These are phyloP conservation scores for Leccinum barrowsii DNA, from an alignment of 768 basidiomycete species.

Conservation along the genomic window DNA sequence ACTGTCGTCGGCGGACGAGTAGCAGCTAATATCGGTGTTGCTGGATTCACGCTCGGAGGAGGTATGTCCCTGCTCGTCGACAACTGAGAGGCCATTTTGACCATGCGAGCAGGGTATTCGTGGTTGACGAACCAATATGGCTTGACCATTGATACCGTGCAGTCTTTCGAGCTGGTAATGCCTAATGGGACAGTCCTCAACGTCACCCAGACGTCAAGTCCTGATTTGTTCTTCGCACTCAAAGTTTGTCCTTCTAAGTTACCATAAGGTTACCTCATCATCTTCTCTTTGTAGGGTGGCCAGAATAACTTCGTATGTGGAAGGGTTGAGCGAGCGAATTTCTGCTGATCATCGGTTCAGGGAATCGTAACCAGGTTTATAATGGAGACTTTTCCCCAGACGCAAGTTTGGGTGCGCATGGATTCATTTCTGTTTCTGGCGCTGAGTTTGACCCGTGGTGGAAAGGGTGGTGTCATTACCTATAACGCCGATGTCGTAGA, in stretches of 20 bases:
- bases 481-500: constrained; percentile 10
- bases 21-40: not conserved
- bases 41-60: not conserved
- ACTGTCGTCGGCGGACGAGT: not conserved
- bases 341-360: not conserved
- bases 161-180: constrained; percentile 54
- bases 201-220: constrained; percentile 31
- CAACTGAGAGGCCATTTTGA: not conserved
- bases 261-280: not conserved
- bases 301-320: not conserved
- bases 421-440: not conserved
- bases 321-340: not conserved
- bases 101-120: constrained; percentile 8
- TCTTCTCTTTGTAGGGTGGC: not conserved
- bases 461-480: constrained; percentile 46
- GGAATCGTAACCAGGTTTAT: not conserved
- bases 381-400: not conserved
- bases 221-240: constrained; percentile 39
- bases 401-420: not conserved
- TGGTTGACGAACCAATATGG: constrained; percentile 63
- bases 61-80: not conserved
- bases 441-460: not conserved
- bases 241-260: not conserved
- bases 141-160: constrained; percentile 51
- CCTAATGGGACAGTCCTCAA: constrained; percentile 37